Evolutionary conservation across 2,329 filamentous ascomycete genomes (phyloP).

Genomic region (Trichothecium roseum): DNA sequence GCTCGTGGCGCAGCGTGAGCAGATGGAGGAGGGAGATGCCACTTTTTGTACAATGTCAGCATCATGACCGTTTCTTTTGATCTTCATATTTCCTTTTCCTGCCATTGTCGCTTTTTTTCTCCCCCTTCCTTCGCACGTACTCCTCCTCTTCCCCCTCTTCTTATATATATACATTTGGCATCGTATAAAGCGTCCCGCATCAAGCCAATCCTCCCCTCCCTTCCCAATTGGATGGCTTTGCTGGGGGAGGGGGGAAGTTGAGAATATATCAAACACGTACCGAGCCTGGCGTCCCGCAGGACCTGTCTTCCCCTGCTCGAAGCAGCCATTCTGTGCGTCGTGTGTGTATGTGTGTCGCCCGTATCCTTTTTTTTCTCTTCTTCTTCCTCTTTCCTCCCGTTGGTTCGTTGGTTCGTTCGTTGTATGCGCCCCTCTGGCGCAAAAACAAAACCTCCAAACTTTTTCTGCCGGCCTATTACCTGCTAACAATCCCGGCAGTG

Average conservation of each 20-base stretch:
- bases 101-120: too few species aligned
- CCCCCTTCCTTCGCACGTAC: too few species aligned
- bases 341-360: constrained; percentile 8
- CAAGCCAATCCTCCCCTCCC: too few species aligned
- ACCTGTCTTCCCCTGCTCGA: constrained; percentile 46
- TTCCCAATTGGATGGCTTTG: too few species aligned
- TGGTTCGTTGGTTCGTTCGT: too few species aligned
- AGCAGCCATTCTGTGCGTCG: constrained; percentile 35
- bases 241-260: not conserved
- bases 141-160: not conserved
- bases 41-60: constrained; percentile 7
- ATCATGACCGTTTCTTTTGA: too few species aligned
- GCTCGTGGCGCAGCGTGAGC: constrained; percentile 26
- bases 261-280: constrained; percentile 25
- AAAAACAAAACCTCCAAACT: constrained; percentile 10
- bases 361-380: too few species aligned
- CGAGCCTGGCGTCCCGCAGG: constrained; percentile 36
- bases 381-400: too few species aligned
- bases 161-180: constrained; percentile 9
- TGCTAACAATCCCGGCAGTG: not conserved
- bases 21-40: constrained; percentile 21
- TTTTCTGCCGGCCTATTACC: constrained; percentile 9
- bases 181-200: not conserved
- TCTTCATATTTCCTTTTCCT: too few species aligned
- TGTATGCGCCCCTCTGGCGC: too few species aligned